Evolutionary conservation across 257 asterid species (phyloP).

Genomic region (Gentiana macrophylla): DNA sequence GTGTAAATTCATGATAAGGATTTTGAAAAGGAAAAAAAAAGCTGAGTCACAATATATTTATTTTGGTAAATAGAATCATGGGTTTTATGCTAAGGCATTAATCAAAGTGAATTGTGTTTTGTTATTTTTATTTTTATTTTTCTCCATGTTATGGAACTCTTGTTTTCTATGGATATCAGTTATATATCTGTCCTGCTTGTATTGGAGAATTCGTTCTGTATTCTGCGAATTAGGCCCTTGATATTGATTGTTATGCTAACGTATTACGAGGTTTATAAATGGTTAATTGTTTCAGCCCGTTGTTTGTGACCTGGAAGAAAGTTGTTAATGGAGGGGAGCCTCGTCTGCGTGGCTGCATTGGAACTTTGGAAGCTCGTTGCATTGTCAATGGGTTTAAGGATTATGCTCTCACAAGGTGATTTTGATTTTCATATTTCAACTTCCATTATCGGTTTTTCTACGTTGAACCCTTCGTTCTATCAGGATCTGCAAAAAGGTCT

Average conservation of each 20-base stretch:
- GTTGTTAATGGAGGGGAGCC: constrained; percentile 87
- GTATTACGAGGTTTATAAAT: constrained; percentile 1
- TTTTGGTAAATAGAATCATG: too few species aligned
- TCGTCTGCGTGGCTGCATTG: constrained; percentile 94
- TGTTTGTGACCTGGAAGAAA: constrained; percentile 97
- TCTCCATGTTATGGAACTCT: neutral
- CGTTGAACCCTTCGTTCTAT: too few species aligned
- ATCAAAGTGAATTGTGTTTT: too few species aligned
- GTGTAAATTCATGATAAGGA: too few species aligned
- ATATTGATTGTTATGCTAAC: neutral
- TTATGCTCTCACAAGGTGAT: constrained; percentile 85
- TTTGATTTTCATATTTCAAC: neutral
- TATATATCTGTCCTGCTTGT: too few species aligned
- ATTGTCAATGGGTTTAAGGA: constrained; percentile 74
- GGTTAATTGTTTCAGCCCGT: constrained; percentile 52
- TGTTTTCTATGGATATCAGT: too few species aligned
- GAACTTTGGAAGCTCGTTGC: constrained; percentile 84
- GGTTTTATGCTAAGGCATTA: too few species aligned
- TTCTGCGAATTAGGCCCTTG: neutral
- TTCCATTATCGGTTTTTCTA: too few species aligned
- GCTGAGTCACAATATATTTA: too few species aligned
- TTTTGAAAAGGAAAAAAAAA: too few species aligned
- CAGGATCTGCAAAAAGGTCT: too few species aligned
- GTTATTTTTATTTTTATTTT: neutral
- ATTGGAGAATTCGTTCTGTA: neutral